Evolutionary conservation across 2,329 filamentous ascomycete genomes (phyloP).

Genomic region (Elsinoe fawcettii): DNA sequence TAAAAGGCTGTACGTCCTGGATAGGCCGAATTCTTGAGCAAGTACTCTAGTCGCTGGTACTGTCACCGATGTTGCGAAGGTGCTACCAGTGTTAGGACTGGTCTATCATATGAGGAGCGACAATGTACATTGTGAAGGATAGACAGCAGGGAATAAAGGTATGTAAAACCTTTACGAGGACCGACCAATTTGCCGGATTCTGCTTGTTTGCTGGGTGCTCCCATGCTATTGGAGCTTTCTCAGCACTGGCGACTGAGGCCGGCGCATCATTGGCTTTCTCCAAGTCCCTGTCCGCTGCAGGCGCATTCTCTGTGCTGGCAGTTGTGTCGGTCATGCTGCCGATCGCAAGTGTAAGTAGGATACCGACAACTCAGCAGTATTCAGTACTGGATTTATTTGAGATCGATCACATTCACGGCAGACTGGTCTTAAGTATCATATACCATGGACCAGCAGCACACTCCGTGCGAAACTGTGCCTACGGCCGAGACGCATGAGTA

Average conservation of each 20-base stretch:
- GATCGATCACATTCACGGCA: too few species aligned
- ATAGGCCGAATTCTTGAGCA: neutral
- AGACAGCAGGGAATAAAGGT: slow-evolving; percentile 10
- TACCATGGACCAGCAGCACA: too few species aligned
- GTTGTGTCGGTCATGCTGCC: too few species aligned
- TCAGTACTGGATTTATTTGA: too few species aligned
- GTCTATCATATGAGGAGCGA: neutral
- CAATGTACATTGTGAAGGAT: slow-evolving; percentile 9
- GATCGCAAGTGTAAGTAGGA: too few species aligned
- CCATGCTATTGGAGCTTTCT: neutral
- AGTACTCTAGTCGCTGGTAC: neutral
- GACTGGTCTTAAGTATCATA: too few species aligned
- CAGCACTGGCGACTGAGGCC: neutral
- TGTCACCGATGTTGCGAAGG: slow-evolving; percentile 8
- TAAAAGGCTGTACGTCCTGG: neutral
- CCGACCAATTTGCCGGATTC: slow-evolving; percentile 6
- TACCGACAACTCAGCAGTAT: too few species aligned
- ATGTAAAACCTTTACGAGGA: neutral
- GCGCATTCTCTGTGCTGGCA: too few species aligned
- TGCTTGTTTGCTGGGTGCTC: slow-evolving; percentile 4
- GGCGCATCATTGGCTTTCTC: neutral
- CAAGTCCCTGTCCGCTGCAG: neutral
- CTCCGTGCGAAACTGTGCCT: too few species aligned
- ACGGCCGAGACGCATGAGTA: too few species aligned
- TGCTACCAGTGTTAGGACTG: neutral